A percentile compares a stretch with the other conserved stretches of the same genome.
Conservation (phyloP, 768 basidiomycete genomes). For the Amyloporia xantha region DNA sequence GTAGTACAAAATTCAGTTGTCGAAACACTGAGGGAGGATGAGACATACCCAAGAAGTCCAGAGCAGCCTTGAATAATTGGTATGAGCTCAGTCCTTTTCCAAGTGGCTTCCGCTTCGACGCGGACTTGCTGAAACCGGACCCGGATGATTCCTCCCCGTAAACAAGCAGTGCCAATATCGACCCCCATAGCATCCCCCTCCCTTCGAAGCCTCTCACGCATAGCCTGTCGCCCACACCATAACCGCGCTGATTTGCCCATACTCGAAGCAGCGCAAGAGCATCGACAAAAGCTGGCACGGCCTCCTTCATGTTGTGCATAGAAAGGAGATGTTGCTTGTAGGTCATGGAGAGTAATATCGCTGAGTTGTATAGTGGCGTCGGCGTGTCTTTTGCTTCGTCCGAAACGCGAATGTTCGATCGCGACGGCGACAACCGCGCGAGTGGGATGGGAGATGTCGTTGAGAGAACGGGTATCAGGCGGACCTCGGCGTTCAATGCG, state of each 20-base stretch:
- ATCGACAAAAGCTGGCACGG: conserved; percentile 56
- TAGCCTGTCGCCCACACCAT: conserved; percentile 46
- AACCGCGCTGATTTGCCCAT: conserved; percentile 89
- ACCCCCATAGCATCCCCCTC: conserved; percentile 62
- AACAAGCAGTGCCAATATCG: conserved; percentile 52
- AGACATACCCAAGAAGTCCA: conserved; percentile 75
- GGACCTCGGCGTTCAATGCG: conserved; percentile 64
- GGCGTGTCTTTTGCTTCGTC: conserved; percentile 33
- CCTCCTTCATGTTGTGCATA: conserved; percentile 39
- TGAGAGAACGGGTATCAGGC: conserved; percentile 65
- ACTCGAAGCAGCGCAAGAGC: conserved; percentile 75
- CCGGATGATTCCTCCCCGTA: conserved; percentile 55
- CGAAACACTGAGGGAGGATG: too few relatives aligned
- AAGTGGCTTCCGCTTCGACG: conserved; percentile 44
- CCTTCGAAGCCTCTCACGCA: conserved; percentile 68
- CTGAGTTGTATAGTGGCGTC: conserved; percentile 78
- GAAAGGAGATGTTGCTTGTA: conserved; percentile 43
- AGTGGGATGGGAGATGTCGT: conserved; percentile 56
- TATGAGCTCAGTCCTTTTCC: conserved; percentile 86
- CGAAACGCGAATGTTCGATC: conserved; percentile 55
- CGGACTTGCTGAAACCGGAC: conserved; percentile 18
- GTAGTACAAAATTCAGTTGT: conserved; percentile 26
- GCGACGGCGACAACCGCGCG: conserved; percentile 63
- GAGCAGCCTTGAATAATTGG: conserved; percentile 78
- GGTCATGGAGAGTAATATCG: conserved; percentile 48